Evolutionary conservation across 345 rosid species (phyloP), one percentile per base, ranked within the genome.

Genomic region (Linum tenue): DNA sequence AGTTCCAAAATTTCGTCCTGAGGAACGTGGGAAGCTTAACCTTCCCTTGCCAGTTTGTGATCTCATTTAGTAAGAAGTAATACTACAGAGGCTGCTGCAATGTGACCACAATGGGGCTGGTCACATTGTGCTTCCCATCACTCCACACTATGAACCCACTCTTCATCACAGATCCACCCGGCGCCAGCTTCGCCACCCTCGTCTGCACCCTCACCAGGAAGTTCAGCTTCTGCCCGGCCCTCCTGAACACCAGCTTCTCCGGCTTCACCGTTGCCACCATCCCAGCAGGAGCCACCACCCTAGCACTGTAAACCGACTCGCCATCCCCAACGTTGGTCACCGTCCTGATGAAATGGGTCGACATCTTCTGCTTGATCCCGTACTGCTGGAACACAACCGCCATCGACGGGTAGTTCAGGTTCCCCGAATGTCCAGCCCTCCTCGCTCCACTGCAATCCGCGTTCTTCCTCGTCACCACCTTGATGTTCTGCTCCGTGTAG

Each of bases 21-120:
- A 22, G 31, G 31, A 22, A 22, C 31, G 31, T 22, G 31, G 31
- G 1, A 22, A 22, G 31, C 31, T 22, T 22, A 22, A 22, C 31
- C 31, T 22, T 22, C 31, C n/a, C 31, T 22, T 22, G 31, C 31
- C 31, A 22, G 31, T 22, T 22, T 22, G 31, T 22, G 31, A 22
- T 22, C 31, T 22, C 31, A 22, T 22, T 22, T 22, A 22, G 31
- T 22, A 22, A 22, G 31, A 22, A 22, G 31, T 22, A 22, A 22
- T 9, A 43, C 69, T 80, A 90, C 60, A 94, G 70, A 76, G 97
- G 95, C 66, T 90, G 97, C 79, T 94, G 99, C 87, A 94, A 74
- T 68, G 99, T 90, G 60, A 48, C 83, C 0, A 90, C 92, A 9
- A 74, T 3, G 5, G 77, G 77, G 15, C 77, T 74, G 2, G 68